A percentile compares a stretch with the other conserved stretches of the same genome.
Evolutionary conservation across 169 alveolate genomes (phyloP).

Genomic region (Plasmodium yoelii): DNA sequence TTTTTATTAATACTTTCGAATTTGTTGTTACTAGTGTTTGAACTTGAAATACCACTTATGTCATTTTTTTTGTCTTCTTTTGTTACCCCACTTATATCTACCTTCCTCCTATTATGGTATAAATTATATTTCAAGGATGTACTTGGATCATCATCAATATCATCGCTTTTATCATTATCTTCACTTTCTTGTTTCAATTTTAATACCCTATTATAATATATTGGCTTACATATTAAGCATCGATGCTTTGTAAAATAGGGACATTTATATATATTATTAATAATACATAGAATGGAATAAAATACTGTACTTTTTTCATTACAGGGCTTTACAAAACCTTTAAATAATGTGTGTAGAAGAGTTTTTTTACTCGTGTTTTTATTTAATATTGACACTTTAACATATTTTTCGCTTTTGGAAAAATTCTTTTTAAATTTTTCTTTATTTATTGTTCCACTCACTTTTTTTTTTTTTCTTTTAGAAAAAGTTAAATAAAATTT

Average conservation of each 20-base stretch:
- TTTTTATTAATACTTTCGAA: not conserved
- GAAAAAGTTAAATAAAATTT: slow-evolving; percentile 43
- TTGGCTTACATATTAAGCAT: slow-evolving; percentile 65
- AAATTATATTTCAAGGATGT: slow-evolving; percentile 17
- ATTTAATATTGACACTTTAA: slow-evolving; percentile 45
- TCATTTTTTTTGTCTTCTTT: slow-evolving; percentile 1
- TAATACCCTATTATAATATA: slow-evolving; percentile 23
- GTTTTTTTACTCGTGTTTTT: slow-evolving; percentile 55
- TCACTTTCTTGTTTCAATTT: slow-evolving; percentile 4
- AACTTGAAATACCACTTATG: not conserved
- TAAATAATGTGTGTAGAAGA: slow-evolving; percentile 61
- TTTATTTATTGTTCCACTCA: slow-evolving; percentile 60
- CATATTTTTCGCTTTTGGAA: slow-evolving; percentile 53
- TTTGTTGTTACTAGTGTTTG: not conserved
- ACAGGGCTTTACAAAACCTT: slow-evolving; percentile 69
- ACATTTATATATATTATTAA: slow-evolving; percentile 73
- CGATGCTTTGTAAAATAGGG: slow-evolving; percentile 60
- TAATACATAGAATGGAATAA: slow-evolving; percentile 63
- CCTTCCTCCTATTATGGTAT: slow-evolving; percentile 34
- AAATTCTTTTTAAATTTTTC: slow-evolving; percentile 63
- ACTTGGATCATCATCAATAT: slow-evolving; percentile 20
- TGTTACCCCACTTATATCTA: slow-evolving; percentile 13
- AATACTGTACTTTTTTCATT: slow-evolving; percentile 66
- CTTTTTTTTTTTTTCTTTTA: slow-evolving; percentile 70
- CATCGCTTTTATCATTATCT: slow-evolving; percentile 2